Evolutionary conservation across 306 rosid genomes (phyloP), one percentile per base, ranked within the genome.

Genomic region (Clitoria ternatea): DNA sequence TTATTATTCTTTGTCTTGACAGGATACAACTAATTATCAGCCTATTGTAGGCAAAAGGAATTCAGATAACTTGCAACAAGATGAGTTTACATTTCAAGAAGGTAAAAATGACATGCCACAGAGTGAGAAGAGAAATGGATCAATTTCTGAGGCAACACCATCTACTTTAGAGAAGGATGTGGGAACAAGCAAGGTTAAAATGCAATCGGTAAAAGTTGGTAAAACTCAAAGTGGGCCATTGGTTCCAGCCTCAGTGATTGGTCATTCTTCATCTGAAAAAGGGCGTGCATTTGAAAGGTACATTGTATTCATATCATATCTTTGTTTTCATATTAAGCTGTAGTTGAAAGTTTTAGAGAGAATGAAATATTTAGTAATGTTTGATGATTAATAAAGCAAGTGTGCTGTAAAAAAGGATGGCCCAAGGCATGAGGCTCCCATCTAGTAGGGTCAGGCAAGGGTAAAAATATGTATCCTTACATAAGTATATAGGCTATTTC

Each of bases 171-270:
- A 79, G 65, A 73, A 79, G 70, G 83, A 79, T 12, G 20, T 7
- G 22, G 78, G 80, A 55, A 70, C 64, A 54, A 66, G 84, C 61
- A 91, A 73, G 80, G 27, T 70, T 76, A 89, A 77, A 91, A 44
- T 62, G 64, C 92, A 82, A 68, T 30, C 76, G 54, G 72, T 40
- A 52, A 89, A 81, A 83, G 65, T 40, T 79, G 89, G 93, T 69
- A 96, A 89, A 85, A 79, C 96, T 40, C 88, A 72, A 64, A 91
- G 97, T 79, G 99, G 97, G 73, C 99, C 99, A 0, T 87, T 91
- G 33, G 72, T 72, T 29, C 96, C 96, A 3, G 97, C 88, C 53
- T 40, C 72, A 75, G 90, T 86, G 80, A 77, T 95, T 35, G 72
- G 84, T 75, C 96, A 86, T 78, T 89, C 96, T 69, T 55, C 48